Evolutionary conservation across 768 basidiomycete genomes (phyloP), one percentile per base, ranked within the genome.

Genomic region (Pulveroboletus ravenelii): DNA sequence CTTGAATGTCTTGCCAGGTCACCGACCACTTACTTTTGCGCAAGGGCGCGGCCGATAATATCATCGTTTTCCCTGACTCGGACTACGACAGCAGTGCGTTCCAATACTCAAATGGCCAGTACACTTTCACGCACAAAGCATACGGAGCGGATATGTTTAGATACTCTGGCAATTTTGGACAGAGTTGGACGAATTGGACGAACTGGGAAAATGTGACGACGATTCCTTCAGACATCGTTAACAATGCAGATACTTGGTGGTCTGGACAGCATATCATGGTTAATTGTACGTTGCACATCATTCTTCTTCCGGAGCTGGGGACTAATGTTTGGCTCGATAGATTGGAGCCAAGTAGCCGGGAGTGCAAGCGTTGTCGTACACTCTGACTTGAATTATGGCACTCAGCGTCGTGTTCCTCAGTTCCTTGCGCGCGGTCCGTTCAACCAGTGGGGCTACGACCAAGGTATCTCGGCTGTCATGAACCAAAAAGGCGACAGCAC

Each of bases 371-470:
- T 81, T 38, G 81, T 89, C 32, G 71, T 91, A 10, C 93, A 95
- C 57, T 87, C 88, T 15, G 93, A 96, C 62, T 66, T 74, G 50
- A 77, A 76, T 38, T 89, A 79, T 64, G 66, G 64, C 8, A 77
- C 75, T 3, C 65, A 70, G 35, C 85, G 93, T 60, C 87, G 91
- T 23, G 85, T 89, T 27, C 93, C 93, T 23, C 91, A 93, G 60
- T 75, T 94, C 58, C 72, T 96, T 47, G 88, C 83, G 39, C 86
- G 93, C 58, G 93, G 93, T 42, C 82, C 85, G 0, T 96, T 90
- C 79, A 96, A 96, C 62, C 70, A 78, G 32, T 96, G 92, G 91
- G 93, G 93, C 48, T 93, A 82, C 64, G 93, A 96, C 71, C 74
- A 82, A 50, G 93, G 93, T 60, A 79, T 92, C 38, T 56, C 79